These are phyloP conservation scores for Rosa multiflora DNA, from an alignment of 306 rosid genomes.

Conservation along the genomic window DNA sequence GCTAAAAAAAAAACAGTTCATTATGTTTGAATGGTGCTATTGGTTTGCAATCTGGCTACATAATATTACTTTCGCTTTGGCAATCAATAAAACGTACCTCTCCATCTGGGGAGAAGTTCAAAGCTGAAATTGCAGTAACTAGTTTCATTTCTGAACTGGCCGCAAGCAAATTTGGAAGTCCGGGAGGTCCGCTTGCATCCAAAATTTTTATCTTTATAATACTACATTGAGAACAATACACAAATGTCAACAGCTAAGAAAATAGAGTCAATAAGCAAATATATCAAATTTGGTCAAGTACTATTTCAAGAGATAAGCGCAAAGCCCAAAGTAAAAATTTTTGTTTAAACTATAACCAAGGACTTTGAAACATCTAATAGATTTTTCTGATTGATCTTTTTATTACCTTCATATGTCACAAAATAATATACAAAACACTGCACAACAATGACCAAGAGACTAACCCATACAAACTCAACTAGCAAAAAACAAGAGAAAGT, in stretches of 20 bases:
- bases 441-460: conserved; percentile 2
- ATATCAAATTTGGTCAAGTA: not conserved
- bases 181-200: conserved; percentile 99
- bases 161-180: conserved; percentile 90
- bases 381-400: not conserved
- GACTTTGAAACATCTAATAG: not conserved
- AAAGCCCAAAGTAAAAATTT: not conserved
- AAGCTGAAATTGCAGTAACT: conserved; percentile 76
- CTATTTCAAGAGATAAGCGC: not conserved
- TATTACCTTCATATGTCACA: not conserved
- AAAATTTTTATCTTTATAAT: conserved; percentile 76
- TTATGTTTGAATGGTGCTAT: not conserved
- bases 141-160: conserved; percentile 51
- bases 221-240: conserved; percentile 42
- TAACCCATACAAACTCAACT: conserved; percentile 1
- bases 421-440: not conserved
- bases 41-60: not conserved
- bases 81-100: conserved; percentile 54
- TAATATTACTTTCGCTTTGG: not conserved
- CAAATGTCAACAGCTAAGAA: conserved; percentile 21
- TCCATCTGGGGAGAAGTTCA: conserved; percentile 98
- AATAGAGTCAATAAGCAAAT: not conserved
- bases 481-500: not conserved
- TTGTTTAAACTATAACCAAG: not conserved
- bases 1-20: not conserved